These are phyloP conservation scores for Crithidia bombi DNA, from an alignment of 208 protist genomes.

Conservation along the genomic window DNA sequence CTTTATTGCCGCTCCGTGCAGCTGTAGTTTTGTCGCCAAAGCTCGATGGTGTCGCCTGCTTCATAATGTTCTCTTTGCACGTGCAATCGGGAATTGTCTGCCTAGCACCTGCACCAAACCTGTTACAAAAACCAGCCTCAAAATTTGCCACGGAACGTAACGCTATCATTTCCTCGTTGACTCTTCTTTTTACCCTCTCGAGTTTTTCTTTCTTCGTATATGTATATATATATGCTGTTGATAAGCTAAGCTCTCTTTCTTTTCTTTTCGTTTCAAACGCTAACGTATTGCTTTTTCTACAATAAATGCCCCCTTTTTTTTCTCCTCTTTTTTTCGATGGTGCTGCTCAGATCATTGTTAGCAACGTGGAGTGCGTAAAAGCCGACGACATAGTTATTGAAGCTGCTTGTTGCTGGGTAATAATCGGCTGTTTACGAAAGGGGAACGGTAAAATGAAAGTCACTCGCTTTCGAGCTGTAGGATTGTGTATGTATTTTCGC, in stretches of 20 bases:
- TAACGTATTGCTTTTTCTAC: constrained; percentile 1
- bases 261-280: constrained; percentile 18
- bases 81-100: background rate
- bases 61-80: background rate
- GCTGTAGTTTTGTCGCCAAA: background rate
- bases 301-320: constrained; percentile 3
- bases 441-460: too few species aligned
- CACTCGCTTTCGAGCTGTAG: too few species aligned
- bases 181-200: constrained; percentile 11
- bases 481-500: too few species aligned
- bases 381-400: background rate
- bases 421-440: too few species aligned
- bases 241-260: constrained; percentile 22
- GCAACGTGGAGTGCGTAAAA: background rate
- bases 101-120: background rate
- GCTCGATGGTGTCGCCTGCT: background rate
- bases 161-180: constrained; percentile 7
- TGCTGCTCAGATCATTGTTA: background rate
- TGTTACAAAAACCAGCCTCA: background rate
- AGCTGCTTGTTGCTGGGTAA: too few species aligned
- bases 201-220: constrained; percentile 11
- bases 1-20: background rate
- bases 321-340: background rate
- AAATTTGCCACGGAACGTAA: background rate
- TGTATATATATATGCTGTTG: background rate